A percentile compares a stretch with the other conserved stretches of the same genome.
Evolutionary conservation across 441 rosid genomes (phyloP).

Genomic region (Pelargonium hybrid): DNA sequence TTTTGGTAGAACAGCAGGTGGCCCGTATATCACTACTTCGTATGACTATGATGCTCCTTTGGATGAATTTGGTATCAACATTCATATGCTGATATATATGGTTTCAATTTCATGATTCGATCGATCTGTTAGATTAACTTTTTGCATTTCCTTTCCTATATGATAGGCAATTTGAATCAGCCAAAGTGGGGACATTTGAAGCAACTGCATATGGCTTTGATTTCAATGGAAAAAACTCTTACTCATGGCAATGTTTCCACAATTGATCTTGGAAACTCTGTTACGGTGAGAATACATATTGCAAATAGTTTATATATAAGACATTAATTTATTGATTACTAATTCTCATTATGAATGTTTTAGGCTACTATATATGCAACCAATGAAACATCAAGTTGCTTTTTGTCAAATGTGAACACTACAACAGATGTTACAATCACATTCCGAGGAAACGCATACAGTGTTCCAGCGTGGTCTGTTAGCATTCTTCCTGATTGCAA

Average conservation of each 20-base stretch:
- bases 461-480: neutral
- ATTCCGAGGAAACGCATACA: neutral
- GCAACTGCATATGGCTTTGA: slow-evolving; percentile 14
- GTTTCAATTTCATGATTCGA: no score
- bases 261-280: neutral
- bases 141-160: neutral
- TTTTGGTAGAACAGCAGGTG: slow-evolving; percentile 15
- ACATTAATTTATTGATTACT: neutral
- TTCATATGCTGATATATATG: neutral
- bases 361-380: neutral
- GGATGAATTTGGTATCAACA: slow-evolving; percentile 17
- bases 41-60: slow-evolving; percentile 2
- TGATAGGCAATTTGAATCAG: slow-evolving; percentile 19
- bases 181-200: slow-evolving; percentile 26
- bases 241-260: slow-evolving; percentile 2
- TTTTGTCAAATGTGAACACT: neutral
- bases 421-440: neutral
- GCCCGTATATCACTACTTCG: slow-evolving; percentile 10
- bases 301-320: neutral
- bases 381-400: neutral
- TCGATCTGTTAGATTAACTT: neutral
- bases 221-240: slow-evolving; percentile 10
- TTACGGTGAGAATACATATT: slow-evolving; percentile 10
- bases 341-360: no score
- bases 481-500: neutral